Conservation (phyloP, 495 filamentous ascomycete genomes). For the Jackrogersella minutella region DNA sequence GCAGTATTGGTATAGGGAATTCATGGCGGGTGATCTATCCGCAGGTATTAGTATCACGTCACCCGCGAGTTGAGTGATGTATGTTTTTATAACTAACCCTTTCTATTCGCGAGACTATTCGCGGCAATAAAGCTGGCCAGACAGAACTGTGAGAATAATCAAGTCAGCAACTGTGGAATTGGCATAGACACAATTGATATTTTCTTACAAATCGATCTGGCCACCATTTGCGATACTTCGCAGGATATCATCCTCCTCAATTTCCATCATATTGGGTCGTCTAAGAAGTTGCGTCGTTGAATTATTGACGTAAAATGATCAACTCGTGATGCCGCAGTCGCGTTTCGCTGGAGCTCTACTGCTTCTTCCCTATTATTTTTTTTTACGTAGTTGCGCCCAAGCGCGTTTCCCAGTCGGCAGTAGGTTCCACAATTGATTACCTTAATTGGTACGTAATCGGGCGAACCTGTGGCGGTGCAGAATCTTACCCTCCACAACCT, state of each 20-base stretch:
- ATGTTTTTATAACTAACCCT: constrained; percentile 38
- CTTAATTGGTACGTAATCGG: neutral
- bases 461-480: constrained; percentile 7
- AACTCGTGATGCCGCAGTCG: constrained; percentile 25
- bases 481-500: too few species aligned
- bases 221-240: constrained; percentile 69
- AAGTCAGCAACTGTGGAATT: neutral
- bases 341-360: constrained; percentile 18
- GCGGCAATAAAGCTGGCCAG: constrained; percentile 51
- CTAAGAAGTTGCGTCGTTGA: neutral
- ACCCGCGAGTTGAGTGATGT: neutral
- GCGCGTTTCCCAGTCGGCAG: too few species aligned
- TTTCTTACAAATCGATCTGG: constrained; percentile 71
- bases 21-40: constrained; percentile 51
- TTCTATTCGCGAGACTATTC: constrained; percentile 52
- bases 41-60: constrained; percentile 3
- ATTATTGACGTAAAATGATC: neutral
- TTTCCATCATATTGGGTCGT: constrained; percentile 53
- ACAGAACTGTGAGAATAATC: constrained; percentile 42
- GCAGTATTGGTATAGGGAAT: constrained; percentile 55
- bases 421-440: constrained; percentile 9
- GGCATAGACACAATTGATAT: neutral
- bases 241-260: constrained; percentile 71
- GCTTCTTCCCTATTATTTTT: too few species aligned
- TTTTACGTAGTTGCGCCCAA: constrained; percentile 33